Conservation (phyloP, 2,329 filamentous ascomycete genomes). For the Arthrobotrys entomopaga region DNA sequence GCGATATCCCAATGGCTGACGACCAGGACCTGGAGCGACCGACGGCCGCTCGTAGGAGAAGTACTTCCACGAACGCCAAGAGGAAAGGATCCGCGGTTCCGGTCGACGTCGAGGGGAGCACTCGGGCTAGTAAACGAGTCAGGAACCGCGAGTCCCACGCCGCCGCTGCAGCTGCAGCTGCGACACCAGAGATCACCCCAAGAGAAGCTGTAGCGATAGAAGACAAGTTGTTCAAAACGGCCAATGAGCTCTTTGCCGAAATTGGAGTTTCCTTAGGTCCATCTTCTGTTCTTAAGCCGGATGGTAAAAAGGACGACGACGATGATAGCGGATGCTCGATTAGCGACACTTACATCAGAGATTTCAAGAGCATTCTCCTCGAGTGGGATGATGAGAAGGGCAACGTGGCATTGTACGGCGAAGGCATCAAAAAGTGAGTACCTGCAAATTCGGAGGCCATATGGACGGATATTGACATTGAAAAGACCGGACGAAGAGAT, state of each 20-base stretch:
- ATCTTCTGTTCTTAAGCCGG: conserved; percentile 56
- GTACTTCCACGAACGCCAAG: conserved; percentile 58
- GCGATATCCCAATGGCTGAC: conserved; percentile 58
- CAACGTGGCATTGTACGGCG: conserved; percentile 59
- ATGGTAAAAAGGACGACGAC: conserved; percentile 46
- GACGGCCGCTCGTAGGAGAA: conserved; percentile 53
- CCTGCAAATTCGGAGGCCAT: neutral
- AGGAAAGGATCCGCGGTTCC: conserved; percentile 58
- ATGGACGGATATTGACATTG: conserved; percentile 2
- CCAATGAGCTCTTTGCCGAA: conserved; percentile 57
- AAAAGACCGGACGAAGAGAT: conserved; percentile 50
- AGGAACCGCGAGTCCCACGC: conserved; percentile 70
- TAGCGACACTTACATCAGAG: conserved; percentile 59
- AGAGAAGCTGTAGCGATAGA: conserved; percentile 55
- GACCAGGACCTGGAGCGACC: conserved; percentile 53
- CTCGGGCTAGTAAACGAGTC: conserved; percentile 69
- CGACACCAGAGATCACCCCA: conserved; percentile 51
- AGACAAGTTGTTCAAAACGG: conserved; percentile 58
- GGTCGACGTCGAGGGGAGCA: conserved; percentile 57
- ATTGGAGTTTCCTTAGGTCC: conserved; percentile 57
- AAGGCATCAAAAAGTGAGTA: conserved; percentile 57
- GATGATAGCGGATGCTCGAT: conserved; percentile 42
- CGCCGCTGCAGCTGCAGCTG: conserved; percentile 64
- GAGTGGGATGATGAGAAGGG: conserved; percentile 63
- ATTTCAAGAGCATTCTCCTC: conserved; percentile 61